phyloP scores from a whole-genome alignment of 169 alveolate genomes.

The Amoebophrya sp. region DNA sequence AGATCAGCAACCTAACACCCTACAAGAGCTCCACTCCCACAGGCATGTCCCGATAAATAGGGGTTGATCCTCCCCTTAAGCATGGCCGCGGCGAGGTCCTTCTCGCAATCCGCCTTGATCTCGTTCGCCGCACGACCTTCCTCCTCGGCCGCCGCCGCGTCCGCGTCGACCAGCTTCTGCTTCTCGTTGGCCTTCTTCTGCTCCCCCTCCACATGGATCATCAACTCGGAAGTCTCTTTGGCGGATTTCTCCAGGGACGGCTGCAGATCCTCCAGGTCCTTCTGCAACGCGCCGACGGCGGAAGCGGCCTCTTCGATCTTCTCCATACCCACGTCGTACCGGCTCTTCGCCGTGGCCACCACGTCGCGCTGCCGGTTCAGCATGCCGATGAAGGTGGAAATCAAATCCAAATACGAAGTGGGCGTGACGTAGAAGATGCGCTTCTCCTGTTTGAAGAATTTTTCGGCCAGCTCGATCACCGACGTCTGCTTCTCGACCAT shows the following conservation, averaged over 20 bases:
- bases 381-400: conserved; percentile 73
- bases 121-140: conserved; percentile 68
- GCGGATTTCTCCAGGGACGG: conserved; percentile 65
- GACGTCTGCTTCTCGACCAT: conserved; percentile 72
- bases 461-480: conserved; percentile 51
- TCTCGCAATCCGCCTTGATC: conserved; percentile 62
- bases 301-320: conserved; percentile 72
- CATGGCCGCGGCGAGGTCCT: conserved; percentile 76
- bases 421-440: conserved; percentile 91
- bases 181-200: conserved; percentile 69
- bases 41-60: too few relatives aligned
- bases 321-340: conserved; percentile 82
- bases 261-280: conserved; percentile 59
- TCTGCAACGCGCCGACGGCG: conserved; percentile 67
- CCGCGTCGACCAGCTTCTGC: conserved; percentile 39
- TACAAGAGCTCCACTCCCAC: too few relatives aligned
- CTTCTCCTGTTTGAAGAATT: conserved; percentile 61
- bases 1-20: too few relatives aligned
- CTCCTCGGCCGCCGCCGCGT: conserved; percentile 60
- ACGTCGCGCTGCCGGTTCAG: conserved; percentile 72
- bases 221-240: conserved; percentile 65
- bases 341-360: conserved; percentile 52
- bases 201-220: conserved; percentile 63
- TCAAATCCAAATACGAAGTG: conserved; percentile 77
- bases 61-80: conserved; percentile 64